A percentile compares a stretch with the other conserved stretches of the same genome.
Evolutionary conservation across 2,329 filamentous ascomycete species (phyloP).

Genomic region (Dothistroma pini): DNA sequence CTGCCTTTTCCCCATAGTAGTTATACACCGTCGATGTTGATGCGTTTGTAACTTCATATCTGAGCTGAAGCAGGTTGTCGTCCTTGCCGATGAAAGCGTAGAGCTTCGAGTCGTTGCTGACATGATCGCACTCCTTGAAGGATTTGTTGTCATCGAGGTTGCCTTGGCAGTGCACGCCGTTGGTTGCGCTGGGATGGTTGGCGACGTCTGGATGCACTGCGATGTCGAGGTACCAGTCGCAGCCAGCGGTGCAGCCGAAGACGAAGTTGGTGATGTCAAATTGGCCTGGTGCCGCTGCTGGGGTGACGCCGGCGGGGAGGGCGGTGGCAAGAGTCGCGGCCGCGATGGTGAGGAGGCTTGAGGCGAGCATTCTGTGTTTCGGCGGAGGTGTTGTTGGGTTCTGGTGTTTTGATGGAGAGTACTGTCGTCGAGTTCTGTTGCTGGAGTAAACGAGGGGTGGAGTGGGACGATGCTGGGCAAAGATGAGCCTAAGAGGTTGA

Average conservation of each 20-base stretch:
- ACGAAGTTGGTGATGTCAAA: slow-evolving; percentile 27
- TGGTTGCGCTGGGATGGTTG: slow-evolving; percentile 19
- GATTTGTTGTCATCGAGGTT: slow-evolving; percentile 15
- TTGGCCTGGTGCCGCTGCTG: slow-evolving; percentile 1
- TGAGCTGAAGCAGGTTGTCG: slow-evolving; percentile 21
- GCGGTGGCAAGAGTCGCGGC: slow-evolving; percentile 22
- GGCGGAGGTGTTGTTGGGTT: slow-evolving; percentile 2
- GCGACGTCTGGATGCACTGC: slow-evolving; percentile 12
- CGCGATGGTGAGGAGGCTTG: slow-evolving; percentile 21
- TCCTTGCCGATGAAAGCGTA: slow-evolving; percentile 23
- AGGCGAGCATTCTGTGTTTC: slow-evolving; percentile 20
- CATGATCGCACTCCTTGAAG: slow-evolving; percentile 23
- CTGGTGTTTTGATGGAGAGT: not conserved
- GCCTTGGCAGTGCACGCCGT: slow-evolving; percentile 20
- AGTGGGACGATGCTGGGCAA: not conserved
- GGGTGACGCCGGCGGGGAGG: slow-evolving; percentile 8
- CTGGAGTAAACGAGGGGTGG: not conserved
- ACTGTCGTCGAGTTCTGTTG: not conserved
- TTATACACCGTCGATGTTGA: slow-evolving; percentile 7
- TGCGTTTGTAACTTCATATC: slow-evolving; percentile 16
- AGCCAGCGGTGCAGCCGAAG: slow-evolving; percentile 26
- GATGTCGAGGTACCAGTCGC: slow-evolving; percentile 26
- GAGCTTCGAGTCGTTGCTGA: slow-evolving; percentile 16
- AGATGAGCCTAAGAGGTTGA: not conserved
- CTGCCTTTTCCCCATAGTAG: slow-evolving; percentile 22